These are phyloP conservation scores for Auxenochlorella pyrenoidosa DNA, from an alignment of 139 green algal species.

Conservation along the genomic window DNA sequence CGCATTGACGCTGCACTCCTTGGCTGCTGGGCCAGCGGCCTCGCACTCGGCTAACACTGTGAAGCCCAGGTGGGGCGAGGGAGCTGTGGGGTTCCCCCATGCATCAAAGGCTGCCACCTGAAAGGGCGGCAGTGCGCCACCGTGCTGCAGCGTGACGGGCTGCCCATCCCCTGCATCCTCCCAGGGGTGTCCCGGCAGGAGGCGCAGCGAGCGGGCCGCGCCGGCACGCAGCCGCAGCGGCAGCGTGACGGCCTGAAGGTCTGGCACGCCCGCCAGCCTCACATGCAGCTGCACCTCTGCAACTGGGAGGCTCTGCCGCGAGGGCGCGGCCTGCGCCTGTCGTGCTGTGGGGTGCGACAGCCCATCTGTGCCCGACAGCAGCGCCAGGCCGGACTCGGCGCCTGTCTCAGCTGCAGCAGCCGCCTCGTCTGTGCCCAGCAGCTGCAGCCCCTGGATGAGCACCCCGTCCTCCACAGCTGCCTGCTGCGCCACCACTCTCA, in stretches of 20 bases:
- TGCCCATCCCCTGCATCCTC: background rate
- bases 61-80: conserved; percentile 48
- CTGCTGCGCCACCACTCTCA: conserved; percentile 36
- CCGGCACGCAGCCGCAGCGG: conserved; percentile 60
- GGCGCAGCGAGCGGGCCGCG: conserved; percentile 50
- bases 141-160: background rate
- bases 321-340: conserved; percentile 23
- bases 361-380: background rate
- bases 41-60: conserved; percentile 44
- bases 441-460: conserved; percentile 12
- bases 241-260: conserved; percentile 34
- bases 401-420: background rate
- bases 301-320: conserved; percentile 13
- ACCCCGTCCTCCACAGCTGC: conserved; percentile 28
- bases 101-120: conserved; percentile 59
- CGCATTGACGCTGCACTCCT: conserved; percentile 43
- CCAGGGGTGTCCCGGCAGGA: conserved; percentile 62
- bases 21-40: conserved; percentile 13
- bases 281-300: conserved; percentile 29
- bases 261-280: background rate
- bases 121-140: conserved; percentile 50
- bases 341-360: conserved; percentile 22
- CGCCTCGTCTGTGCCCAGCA: conserved; percentile 22
- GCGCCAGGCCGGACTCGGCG: background rate
- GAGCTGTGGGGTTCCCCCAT: conserved; percentile 67